Evolutionary conservation across 1,284 basidiomycete species (phyloP).

Genomic region (Porogramme epimiltina): DNA sequence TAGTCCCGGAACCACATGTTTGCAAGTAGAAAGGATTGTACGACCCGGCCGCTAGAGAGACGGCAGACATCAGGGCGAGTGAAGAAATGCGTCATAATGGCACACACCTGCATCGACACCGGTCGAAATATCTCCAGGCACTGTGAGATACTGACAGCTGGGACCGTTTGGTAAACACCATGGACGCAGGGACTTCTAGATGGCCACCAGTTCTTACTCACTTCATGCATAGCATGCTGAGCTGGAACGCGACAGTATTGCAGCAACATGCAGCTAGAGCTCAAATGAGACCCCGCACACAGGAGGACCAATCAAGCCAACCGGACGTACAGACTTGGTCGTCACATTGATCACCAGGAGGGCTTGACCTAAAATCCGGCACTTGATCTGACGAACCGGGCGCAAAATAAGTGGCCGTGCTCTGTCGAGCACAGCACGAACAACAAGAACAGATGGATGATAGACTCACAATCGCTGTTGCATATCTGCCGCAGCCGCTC

Average conservation of each 20-base stretch:
- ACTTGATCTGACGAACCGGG: conserved; percentile 13
- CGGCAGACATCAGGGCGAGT: no score
- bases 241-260: conserved; percentile 21
- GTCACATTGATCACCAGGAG: conserved; percentile 22
- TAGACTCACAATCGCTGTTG: conserved; percentile 19
- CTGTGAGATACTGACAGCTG: conserved; percentile 19
- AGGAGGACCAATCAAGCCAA: not conserved
- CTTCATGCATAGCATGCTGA: conserved; percentile 26
- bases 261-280: conserved; percentile 19
- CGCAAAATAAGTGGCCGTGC: not conserved
- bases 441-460: not conserved
- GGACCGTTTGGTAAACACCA: not conserved
- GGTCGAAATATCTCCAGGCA: not conserved
- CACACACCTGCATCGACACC: conserved; percentile 18
- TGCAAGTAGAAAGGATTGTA: conserved; percentile 1
- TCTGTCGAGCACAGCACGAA: not conserved
- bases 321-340: conserved; percentile 19
- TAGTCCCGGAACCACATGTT: not conserved
- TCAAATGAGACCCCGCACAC: not conserved
- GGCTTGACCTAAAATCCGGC: conserved; percentile 4
- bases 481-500: conserved; percentile 22
- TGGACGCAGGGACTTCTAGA: not conserved
- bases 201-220: no score
- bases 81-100: no score
- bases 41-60: conserved; percentile 5